A percentile compares a stretch with the other conserved stretches of the same genome.
Conservation (phyloP, 2,329 filamentous ascomycete species). For the Epichloe sp. region DNA sequence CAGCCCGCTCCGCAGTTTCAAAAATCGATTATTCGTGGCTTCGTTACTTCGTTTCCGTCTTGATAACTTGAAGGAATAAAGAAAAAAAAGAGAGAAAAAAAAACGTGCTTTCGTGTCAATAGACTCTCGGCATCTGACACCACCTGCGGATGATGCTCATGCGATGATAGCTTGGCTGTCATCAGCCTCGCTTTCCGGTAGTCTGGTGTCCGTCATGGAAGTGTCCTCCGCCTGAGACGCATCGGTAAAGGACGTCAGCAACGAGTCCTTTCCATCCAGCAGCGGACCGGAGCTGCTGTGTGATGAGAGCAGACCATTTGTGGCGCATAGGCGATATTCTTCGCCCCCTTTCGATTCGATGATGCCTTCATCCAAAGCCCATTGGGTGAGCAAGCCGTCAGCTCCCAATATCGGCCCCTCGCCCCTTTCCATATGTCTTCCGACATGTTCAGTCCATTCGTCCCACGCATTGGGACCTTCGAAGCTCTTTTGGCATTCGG, state of each 20-base stretch:
- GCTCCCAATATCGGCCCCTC: constrained; percentile 45
- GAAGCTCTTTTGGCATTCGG: constrained; percentile 60
- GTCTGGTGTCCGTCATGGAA: constrained; percentile 12
- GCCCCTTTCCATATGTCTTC: constrained; percentile 73
- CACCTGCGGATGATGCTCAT: neutral
- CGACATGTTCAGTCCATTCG: constrained; percentile 83
- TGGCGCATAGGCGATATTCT: constrained; percentile 37
- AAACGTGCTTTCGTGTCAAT: neutral
- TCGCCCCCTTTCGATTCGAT: constrained; percentile 44
- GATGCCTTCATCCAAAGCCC: constrained; percentile 51
- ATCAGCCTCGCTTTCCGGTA: constrained; percentile 13
- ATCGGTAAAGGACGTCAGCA: constrained; percentile 8
- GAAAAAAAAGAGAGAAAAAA: neutral
- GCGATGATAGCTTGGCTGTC: neutral
- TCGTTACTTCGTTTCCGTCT: constrained; percentile 1
- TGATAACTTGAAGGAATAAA: neutral
- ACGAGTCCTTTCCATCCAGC: constrained; percentile 16
- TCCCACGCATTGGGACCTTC: constrained; percentile 69
- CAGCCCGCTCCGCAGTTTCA: neutral
- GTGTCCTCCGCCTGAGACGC: constrained; percentile 12
- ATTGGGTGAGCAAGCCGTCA: constrained; percentile 43
- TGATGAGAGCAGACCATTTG: constrained; percentile 13
- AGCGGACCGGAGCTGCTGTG: constrained; percentile 4
- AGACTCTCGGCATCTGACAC: neutral
- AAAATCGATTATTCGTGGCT: constrained; percentile 1